These are phyloP conservation scores for Fomitopsis serialis DNA, from an alignment of 768 basidiomycete genomes.

Conservation along the genomic window DNA sequence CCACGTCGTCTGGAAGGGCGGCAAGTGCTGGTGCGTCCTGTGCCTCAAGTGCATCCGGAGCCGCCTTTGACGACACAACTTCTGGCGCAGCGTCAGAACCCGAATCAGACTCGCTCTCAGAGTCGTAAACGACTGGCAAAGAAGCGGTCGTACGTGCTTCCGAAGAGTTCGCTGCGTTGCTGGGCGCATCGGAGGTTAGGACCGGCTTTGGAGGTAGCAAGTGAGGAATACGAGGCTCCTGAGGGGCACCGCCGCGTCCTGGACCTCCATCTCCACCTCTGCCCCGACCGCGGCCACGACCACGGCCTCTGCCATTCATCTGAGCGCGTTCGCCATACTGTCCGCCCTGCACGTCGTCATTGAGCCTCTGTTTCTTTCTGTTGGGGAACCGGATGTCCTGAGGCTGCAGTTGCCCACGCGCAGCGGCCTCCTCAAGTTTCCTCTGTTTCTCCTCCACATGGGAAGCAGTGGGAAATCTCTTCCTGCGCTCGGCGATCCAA, in stretches of 20 bases:
- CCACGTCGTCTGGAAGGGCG: background rate
- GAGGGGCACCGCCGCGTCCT: background rate
- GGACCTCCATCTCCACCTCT: slow-evolving; percentile 17
- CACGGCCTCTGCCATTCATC: too few species aligned
- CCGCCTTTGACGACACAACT: slow-evolving; percentile 47
- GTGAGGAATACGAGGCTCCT: background rate
- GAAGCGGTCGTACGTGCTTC: background rate
- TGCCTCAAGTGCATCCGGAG: background rate
- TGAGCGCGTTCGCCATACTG: background rate
- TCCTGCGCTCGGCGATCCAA: slow-evolving; percentile 89
- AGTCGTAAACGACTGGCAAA: background rate
- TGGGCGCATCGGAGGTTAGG: background rate
- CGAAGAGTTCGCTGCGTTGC: background rate
- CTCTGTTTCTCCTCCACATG: slow-evolving; percentile 77
- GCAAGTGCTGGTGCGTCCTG: background rate
- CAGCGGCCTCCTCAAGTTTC: slow-evolving; percentile 71
- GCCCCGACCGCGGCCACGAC: slow-evolving; percentile 26
- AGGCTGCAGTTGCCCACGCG: slow-evolving; percentile 67
- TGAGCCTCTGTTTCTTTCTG: slow-evolving; percentile 37
- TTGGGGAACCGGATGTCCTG: slow-evolving; percentile 37
- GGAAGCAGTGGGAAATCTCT: slow-evolving; percentile 71
- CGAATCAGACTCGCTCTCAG: slow-evolving; percentile 18
- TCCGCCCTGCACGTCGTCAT: slow-evolving; percentile 17
- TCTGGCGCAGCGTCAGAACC: slow-evolving; percentile 46
- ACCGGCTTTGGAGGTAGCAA: background rate